Evolutionary conservation across 2,329 filamentous ascomycete species (phyloP).

Genomic region (Aspergillus melleus): DNA sequence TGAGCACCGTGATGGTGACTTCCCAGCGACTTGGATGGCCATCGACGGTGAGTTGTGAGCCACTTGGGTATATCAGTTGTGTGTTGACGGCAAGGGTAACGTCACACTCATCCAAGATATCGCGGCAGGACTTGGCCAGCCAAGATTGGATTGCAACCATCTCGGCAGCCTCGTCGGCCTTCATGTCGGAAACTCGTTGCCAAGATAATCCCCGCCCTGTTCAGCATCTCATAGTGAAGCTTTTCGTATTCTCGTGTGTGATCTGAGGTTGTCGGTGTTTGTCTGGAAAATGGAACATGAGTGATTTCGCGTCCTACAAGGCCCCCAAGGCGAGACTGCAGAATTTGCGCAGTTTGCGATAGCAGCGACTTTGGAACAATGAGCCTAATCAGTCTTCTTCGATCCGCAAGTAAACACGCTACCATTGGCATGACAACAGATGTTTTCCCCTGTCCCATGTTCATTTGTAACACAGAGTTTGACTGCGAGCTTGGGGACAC

Average conservation of each 20-base stretch:
- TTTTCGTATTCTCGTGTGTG: constrained; percentile 35
- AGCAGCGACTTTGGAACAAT: constrained; percentile 63
- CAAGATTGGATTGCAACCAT: constrained; percentile 57
- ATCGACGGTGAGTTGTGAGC: constrained; percentile 51
- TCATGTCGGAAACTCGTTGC: constrained; percentile 55
- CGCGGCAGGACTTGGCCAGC: constrained; percentile 53
- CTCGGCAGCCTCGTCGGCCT: constrained; percentile 39
- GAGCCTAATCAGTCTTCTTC: constrained; percentile 53
- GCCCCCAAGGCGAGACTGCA: constrained; percentile 57
- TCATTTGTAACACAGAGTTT: constrained; percentile 65
- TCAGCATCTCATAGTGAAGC: constrained; percentile 46
- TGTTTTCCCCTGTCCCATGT: constrained; percentile 70
- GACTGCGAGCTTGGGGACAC: constrained; percentile 52
- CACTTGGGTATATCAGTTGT: constrained; percentile 60
- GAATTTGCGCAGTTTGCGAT: constrained; percentile 60
- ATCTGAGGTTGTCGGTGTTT: constrained; percentile 33
- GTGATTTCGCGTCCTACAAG: constrained; percentile 56
- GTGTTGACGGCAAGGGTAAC: constrained; percentile 55
- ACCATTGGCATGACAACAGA: constrained; percentile 70
- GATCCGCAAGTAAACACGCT: constrained; percentile 55
- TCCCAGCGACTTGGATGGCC: constrained; percentile 57
- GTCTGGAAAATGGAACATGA: constrained; percentile 61
- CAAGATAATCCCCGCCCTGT: constrained; percentile 55
- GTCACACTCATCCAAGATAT: constrained; percentile 67
- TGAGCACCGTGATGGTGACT: constrained; percentile 44